Evolutionary conservation across 441 rosid genomes (phyloP), one percentile per base, ranked within the genome.

Genomic region (Erodium trifolium): DNA sequence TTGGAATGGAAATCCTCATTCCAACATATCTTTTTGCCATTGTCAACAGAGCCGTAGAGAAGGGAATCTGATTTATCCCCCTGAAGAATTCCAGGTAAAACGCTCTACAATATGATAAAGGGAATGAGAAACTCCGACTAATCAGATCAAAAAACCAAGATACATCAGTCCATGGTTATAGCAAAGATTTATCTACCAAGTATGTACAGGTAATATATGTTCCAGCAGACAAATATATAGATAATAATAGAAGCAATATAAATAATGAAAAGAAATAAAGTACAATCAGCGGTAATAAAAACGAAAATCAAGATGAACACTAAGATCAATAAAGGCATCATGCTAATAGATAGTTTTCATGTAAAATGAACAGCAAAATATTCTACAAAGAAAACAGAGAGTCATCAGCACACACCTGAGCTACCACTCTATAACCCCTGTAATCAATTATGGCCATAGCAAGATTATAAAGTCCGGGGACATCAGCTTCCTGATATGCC

Each of bases 1-100:
- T 96, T 88, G 55, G 88, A 86, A 81, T 96, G 99, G 73, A 96
- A 93, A 79, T 84, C 97, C 78, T 93, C 90, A 73, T 86, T 93
- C 99, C 99, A 93, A 84, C 98, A 85, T 71, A 95, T 92, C 77
- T 95, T 95, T 86, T 95, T 95, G 75, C 99, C 99, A 78, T 95
- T 95, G 80, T 92, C 99, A 68, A 95, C 98, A 67, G 99, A 95
- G 77, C 99, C 99, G 81, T 93, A 96, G 75, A 96, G 82, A 73
- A 96, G 97, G 8, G 96, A 92, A 73, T 91, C 97, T 64, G 98
- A 91, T 76, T 96, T 93, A 82, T 96, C 99, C 72, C 99, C 99
- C 84, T 96, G 99, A 78, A 96, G 99, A 78, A 96, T 96, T 68
- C 98, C 99, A 45, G 99, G 99, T 78, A 96, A 84, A 72, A 96